Base-by-base conservation (phyloP, 129 eudicot species). In the Flaveria linearis region DNA sequence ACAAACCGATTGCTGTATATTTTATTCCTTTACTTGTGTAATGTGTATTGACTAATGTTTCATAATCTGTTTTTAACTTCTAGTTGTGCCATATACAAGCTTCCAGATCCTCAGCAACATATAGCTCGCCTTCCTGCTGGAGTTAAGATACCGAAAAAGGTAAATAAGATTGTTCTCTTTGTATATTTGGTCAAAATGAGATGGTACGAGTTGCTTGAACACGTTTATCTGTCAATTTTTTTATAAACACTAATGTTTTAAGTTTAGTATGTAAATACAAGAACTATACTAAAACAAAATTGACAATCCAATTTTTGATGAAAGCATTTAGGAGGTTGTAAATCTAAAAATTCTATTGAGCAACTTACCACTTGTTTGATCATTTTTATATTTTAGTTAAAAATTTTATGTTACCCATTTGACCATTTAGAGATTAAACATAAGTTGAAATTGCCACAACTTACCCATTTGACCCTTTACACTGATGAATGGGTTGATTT, bases 71-170 rank as follows among this genome's bases (percentile, higher is more conserved):
- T 5, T 58, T 17, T 39, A 33, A 50, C 2, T 77, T 81, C 51
- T 91, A 92, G 98, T 85, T 90, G 91, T 85, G 96, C 92, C 14
- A 83, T 92, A 68, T 92, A 92, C 84, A 85, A 13, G 62, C 96
- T 92, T 76, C 98, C 98, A 12, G 93, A 84, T 84, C 84, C 76
- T 83, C 96, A 87, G 58, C 67, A 78, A 60, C 93, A 87, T 78
- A 77, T 92, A 18, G 62, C 96, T 30, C 89, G 80, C 9, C 93
- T 85, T 43, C 97, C 90, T 50, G 58, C 83, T 2, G 93, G 96
- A 36, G 97, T 91, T 71, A 46, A 68, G 30, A 72, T 82, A 70
- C 98, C 98, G 7, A 69, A 88, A 82, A 93, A 84, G 96, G 98
- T 91, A 69, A 50, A 36, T 41, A 68, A 15, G 6, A 60, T 18